phyloP scores from a whole-genome alignment of 192 early-diverging fungal genomes.

The Geranomyces michiganensis region DNA sequence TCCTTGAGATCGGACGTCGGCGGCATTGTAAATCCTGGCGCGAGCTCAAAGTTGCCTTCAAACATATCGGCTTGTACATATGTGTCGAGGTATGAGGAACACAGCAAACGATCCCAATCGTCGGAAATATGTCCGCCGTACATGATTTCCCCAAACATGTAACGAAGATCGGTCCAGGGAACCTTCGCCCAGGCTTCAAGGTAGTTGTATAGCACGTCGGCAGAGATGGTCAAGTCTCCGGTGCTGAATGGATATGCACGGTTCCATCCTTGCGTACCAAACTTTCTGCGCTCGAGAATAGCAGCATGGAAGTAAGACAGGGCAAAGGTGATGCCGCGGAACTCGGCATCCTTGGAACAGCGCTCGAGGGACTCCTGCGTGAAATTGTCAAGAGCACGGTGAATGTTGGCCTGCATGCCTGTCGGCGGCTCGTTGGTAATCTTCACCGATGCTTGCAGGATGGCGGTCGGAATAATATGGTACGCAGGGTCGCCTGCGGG shows the following conservation, averaged over 20 bases:
- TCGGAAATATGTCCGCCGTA: conserved; percentile 74
- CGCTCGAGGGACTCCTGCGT: conserved; percentile 63
- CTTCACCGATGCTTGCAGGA: conserved; percentile 68
- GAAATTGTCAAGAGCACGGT: conserved; percentile 69
- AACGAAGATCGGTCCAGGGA: conserved; percentile 66
- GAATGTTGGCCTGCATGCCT: conserved; percentile 71
- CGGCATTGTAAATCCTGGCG: conserved; percentile 60
- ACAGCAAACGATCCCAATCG: conserved; percentile 66
- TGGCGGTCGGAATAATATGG: conserved; percentile 69
- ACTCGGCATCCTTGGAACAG: conserved; percentile 70
- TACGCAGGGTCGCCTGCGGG: conserved; percentile 63
- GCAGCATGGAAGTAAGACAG: conserved; percentile 71
- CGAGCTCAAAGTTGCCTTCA: conserved; percentile 66
- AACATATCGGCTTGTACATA: conserved; percentile 65
- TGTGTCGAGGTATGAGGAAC: conserved; percentile 64
- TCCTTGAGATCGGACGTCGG: conserved; percentile 67
- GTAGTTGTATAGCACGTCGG: conserved; percentile 66
- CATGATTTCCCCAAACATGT: conserved; percentile 73
- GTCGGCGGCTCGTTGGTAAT: conserved; percentile 73
- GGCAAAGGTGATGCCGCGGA: conserved; percentile 60
- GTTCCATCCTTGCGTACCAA: conserved; percentile 72
- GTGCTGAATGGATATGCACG: conserved; percentile 66
- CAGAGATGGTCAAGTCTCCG: conserved; percentile 65
- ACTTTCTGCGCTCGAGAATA: conserved; percentile 64
- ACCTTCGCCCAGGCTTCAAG: conserved; percentile 65